phyloP scores from a whole-genome alignment of 345 rosid genomes.

The Murraya koenigii region DNA sequence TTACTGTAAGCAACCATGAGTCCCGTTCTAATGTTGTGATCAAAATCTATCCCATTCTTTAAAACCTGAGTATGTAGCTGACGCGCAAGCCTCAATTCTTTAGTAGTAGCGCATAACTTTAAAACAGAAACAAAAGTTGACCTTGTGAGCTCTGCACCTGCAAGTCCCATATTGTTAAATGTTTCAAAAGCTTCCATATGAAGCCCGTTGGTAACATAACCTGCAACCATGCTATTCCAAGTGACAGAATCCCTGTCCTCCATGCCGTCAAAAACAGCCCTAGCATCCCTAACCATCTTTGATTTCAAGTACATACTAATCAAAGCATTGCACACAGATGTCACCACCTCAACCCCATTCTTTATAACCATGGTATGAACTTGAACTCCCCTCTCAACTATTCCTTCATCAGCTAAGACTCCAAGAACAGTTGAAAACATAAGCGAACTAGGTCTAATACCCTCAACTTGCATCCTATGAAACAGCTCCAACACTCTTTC shows the following conservation, averaged over 20 bases:
- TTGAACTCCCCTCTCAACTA: slow-evolving; percentile 51
- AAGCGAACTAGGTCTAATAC: slow-evolving; percentile 57
- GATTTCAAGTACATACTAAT: slow-evolving; percentile 66
- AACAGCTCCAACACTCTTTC: slow-evolving; percentile 47
- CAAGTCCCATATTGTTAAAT: slow-evolving; percentile 56
- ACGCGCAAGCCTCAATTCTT: slow-evolving; percentile 48
- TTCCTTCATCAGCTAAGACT: slow-evolving; percentile 50
- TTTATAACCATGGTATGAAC: slow-evolving; percentile 58
- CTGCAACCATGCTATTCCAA: slow-evolving; percentile 80
- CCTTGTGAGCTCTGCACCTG: slow-evolving; percentile 47
- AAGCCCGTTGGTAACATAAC: slow-evolving; percentile 57
- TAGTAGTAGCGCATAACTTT: slow-evolving; percentile 63
- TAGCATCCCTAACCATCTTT: slow-evolving; percentile 53
- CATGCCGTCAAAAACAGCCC: slow-evolving; percentile 55
- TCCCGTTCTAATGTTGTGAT: slow-evolving; percentile 53
- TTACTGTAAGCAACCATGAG: slow-evolving; percentile 69
- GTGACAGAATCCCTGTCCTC: slow-evolving; percentile 51
- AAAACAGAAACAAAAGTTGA: slow-evolving; percentile 50
- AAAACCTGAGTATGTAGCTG: slow-evolving; percentile 70
- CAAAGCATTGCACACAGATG: slow-evolving; percentile 63
- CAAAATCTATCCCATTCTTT: slow-evolving; percentile 51
- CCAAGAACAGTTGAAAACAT: slow-evolving; percentile 69
- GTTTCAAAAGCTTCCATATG: slow-evolving; percentile 54
- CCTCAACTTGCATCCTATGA: slow-evolving; percentile 52
- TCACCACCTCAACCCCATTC: slow-evolving; percentile 46